Percentiles rank a stretch among this genome's conserved stretches.
Evolutionary conservation across 345 rosid species (phyloP).

Genomic region (Populus pruinosa): DNA sequence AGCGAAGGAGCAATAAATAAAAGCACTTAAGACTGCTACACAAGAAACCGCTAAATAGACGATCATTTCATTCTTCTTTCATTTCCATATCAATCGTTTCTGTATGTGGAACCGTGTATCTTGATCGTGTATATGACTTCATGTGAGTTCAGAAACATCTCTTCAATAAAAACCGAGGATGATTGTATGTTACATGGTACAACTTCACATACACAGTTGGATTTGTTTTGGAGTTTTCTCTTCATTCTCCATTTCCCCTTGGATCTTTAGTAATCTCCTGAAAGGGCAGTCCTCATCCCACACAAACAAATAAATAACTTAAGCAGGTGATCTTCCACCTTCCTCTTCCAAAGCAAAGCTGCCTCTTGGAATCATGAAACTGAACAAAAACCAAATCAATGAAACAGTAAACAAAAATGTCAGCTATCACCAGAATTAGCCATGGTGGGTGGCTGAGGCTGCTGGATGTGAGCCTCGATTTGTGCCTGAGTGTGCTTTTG

Average conservation of each 20-base stretch:
- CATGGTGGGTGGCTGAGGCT: constrained; percentile 25
- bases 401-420: constrained; percentile 19
- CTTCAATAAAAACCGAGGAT: constrained; percentile 52
- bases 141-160: constrained; percentile 36
- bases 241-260: constrained; percentile 7
- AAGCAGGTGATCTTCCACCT: constrained; percentile 56
- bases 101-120: neutral
- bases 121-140: neutral
- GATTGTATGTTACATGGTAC: constrained; percentile 33
- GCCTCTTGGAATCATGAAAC: constrained; percentile 18
- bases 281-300: constrained; percentile 10
- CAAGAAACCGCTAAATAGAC: neutral
- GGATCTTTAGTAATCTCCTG: constrained; percentile 7
- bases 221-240: neutral
- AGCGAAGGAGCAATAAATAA: neutral
- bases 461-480: constrained; percentile 29
- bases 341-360: constrained; percentile 22
- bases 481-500: constrained; percentile 48
- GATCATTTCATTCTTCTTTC: neutral
- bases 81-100: neutral
- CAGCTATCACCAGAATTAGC: constrained; percentile 41
- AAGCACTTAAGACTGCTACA: neutral
- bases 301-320: constrained; percentile 39
- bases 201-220: constrained; percentile 8
- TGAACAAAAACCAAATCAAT: constrained; percentile 16